A percentile compares a stretch with the other conserved stretches of the same genome.
Conservation (phyloP, 2,329 filamentous ascomycete species). For the Trichoderma sp. region DNA sequence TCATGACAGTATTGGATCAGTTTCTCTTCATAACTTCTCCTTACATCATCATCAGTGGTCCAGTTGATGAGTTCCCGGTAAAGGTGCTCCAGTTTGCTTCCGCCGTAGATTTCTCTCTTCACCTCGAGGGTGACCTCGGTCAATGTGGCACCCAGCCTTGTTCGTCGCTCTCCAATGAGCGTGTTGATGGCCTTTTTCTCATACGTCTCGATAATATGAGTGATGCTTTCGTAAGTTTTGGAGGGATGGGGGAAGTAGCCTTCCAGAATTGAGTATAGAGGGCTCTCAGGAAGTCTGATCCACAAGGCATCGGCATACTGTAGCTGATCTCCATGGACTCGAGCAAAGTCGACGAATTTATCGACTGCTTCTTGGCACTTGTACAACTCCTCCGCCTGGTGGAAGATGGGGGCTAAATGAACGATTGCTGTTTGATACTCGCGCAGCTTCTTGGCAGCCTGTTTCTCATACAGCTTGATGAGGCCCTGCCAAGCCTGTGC, state of each 20-base stretch:
- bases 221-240: conserved; percentile 76
- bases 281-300: conserved; percentile 74
- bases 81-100: conserved; percentile 74
- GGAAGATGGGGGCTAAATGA: conserved; percentile 72
- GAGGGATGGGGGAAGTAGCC: conserved; percentile 78
- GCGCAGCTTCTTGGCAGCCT: conserved; percentile 65
- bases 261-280: conserved; percentile 79
- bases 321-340: conserved; percentile 65
- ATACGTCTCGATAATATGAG: conserved; percentile 78
- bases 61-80: conserved; percentile 87
- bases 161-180: conserved; percentile 84
- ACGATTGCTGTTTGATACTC: conserved; percentile 73
- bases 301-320: conserved; percentile 77
- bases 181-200: conserved; percentile 89
- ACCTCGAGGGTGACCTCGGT: conserved; percentile 83
- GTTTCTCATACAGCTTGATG: conserved; percentile 79
- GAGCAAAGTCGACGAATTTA: conserved; percentile 74
- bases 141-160: conserved; percentile 79
- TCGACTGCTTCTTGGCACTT: conserved; percentile 69
- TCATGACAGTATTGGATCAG: conserved; percentile 79
- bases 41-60: conserved; percentile 80
- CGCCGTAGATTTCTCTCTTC: conserved; percentile 75
- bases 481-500: conserved; percentile 90
- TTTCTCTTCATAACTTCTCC: conserved; percentile 87
- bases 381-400: conserved; percentile 61